Evolutionary conservation across 176 grass and related monocot genomes (phyloP).

Genomic region (Tillandsia leiboldiana): DNA sequence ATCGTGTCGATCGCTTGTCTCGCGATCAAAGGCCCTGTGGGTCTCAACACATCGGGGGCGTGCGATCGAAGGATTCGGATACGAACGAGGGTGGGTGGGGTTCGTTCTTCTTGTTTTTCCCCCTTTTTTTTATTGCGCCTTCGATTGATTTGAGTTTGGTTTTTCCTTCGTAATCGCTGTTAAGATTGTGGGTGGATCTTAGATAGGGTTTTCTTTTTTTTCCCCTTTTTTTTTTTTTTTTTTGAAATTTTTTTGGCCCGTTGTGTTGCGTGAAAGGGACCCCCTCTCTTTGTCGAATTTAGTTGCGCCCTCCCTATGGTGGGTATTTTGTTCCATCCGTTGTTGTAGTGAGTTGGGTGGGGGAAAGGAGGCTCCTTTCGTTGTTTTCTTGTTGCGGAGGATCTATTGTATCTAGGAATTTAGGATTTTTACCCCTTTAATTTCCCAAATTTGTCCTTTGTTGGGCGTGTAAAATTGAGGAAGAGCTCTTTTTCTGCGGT

Average conservation of each 20-base stretch:
- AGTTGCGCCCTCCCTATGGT: background rate
- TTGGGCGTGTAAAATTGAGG: background rate
- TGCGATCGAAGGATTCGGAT: background rate
- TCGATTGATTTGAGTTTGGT: background rate
- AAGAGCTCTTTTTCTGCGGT: background rate
- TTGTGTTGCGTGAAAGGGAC: background rate
- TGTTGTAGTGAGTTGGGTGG: conserved; percentile 4
- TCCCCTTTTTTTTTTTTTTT: no score
- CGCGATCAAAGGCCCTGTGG: background rate
- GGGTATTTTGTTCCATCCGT: conserved; percentile 1
- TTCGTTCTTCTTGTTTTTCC: background rate
- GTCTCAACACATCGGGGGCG: background rate
- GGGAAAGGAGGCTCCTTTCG: conserved; percentile 2
- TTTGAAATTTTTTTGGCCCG: no score
- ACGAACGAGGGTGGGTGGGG: conserved; percentile 4
- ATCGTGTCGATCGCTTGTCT: background rate
- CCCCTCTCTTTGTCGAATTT: background rate
- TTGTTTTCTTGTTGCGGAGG: background rate
- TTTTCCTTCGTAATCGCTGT: background rate
- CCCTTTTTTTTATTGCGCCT: background rate
- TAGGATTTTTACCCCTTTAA: background rate
- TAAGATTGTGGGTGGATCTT: background rate
- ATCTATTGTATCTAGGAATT: background rate
- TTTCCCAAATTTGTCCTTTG: background rate
- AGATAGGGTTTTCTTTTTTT: background rate